Base-by-base conservation (phyloP, 169 alveolate species). In the Cryptosporidium meleagridis region DNA sequence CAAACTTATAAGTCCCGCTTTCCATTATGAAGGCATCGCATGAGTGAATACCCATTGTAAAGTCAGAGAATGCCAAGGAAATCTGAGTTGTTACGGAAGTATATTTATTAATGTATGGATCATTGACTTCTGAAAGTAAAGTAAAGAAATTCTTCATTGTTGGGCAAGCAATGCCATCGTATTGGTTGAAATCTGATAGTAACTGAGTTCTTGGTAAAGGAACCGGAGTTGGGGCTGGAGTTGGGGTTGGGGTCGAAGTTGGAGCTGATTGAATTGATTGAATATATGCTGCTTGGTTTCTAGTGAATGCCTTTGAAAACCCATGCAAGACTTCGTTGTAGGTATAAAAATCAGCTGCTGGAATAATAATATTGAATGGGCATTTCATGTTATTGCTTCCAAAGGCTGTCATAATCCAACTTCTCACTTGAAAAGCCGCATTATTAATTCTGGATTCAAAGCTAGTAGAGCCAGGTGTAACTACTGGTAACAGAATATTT, bases 161-260 rank as follows among this genome's bases (percentile, higher is more conserved):
- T 62, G 89, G 89, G 26, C 89, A 80, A 5, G 89, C 89, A 31
- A 80, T 39, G 44, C 75, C 75, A 41, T 80, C 89, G 29, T 80
- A 80, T 45, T 80, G 89, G 51, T 80, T 80, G 21, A 80, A 59
- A 37, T 80, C 80, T 21, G 80, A 61, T 6, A 80, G 35, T 44
- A 45, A 29, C 21, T 69, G 89, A 39, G 70, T 70, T 71, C 68
- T 48, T 35, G 80, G 55, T 10, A 16, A 16, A 33, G 69, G 39
- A 10, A 9, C 18, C 21, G 53, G 70, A 48, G 70, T 21, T 33
- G 85, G 85, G n/a, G 53, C 35, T 21, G 67, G 62, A 5, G 26
- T 18, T 61, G 72, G 87, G 10, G 39, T 52, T 5, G 87, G 87
- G 6, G 35, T 12, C 16, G 70, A 73, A 16, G 6, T 55, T 39